These are phyloP conservation scores for Psophocarpus tetragonolobus DNA, from an alignment of 306 rosid genomes.

Conservation along the genomic window DNA sequence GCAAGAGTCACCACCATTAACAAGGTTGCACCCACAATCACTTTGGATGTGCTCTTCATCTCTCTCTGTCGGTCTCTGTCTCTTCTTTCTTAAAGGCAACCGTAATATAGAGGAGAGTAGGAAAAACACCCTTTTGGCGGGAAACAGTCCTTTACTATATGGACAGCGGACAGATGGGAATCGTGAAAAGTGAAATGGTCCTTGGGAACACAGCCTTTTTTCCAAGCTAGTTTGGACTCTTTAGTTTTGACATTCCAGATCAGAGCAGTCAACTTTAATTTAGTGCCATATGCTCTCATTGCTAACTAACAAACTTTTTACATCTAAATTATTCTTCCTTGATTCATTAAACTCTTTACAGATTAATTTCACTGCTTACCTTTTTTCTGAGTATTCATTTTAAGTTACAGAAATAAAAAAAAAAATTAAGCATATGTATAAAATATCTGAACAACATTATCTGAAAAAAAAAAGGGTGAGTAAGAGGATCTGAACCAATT, in stretches of 20 bases:
- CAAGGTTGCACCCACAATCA: slow-evolving; percentile 85
- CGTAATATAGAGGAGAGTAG: slow-evolving; percentile 28
- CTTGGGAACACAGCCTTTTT: slow-evolving; percentile 51
- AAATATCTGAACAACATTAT: neutral
- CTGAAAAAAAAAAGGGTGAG: neutral
- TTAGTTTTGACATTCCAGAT: slow-evolving; percentile 35
- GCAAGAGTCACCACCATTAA: slow-evolving; percentile 84
- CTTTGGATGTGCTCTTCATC: slow-evolving; percentile 81
- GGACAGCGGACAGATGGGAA: slow-evolving; percentile 29
- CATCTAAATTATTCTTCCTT: slow-evolving; percentile 12
- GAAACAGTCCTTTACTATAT: slow-evolving; percentile 44
- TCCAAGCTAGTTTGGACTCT: neutral
- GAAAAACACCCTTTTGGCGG: slow-evolving; percentile 55
- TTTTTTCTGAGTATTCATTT: neutral
- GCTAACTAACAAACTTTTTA: neutral
- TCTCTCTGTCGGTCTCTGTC: neutral
- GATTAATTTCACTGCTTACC: neutral
- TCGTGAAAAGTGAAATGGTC: slow-evolving; percentile 40
- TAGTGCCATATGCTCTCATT: neutral
- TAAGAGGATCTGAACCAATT: slow-evolving; percentile 1
- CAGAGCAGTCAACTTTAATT: slow-evolving; percentile 27
- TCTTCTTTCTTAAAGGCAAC: neutral
- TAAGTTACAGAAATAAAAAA: neutral
- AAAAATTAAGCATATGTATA: neutral
- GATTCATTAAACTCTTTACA: neutral